Evolutionary conservation across 768 basidiomycete genomes (phyloP), one percentile per base, ranked within the genome.

Genomic region (Phanerochaete sordida): DNA sequence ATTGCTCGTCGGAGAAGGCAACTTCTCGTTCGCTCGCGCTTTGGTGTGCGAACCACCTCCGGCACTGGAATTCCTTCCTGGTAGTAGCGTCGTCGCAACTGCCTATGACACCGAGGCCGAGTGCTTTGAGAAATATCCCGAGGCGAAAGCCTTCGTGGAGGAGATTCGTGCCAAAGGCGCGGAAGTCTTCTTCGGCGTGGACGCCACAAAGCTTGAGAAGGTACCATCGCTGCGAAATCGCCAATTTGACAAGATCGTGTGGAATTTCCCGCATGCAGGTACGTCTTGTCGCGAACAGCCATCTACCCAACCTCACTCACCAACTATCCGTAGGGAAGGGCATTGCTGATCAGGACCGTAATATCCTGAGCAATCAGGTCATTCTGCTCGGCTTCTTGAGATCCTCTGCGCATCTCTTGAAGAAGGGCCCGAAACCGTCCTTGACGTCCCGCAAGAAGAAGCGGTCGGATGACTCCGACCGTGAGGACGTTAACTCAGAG

Each of bases 241-340:
- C 62, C 81, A 74, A 57, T 90, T 89, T 83, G 88, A 93, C 73
- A 84, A 82, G 62, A 82, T 98, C 58, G 84, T 92, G 7, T 98
- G 93, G 88, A 97, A 98, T 71, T 98, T 98, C 70, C 96, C 96
- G 60, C 96, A 98, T 76, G 90, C 90, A 67, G 95, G 95, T 92
- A 67, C 64, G 84, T 68, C 33, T 13, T 30, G n/a, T 27, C 9
- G 35, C 49, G 6, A 1, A 13, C 51, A 45, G 30, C 33, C 6
- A 33, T 53, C 61, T 60, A 24, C n/a, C n/a, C n/a, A 68, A 51
- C 23, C 59, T 24, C n/a, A 50, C 19, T 31, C 21, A 47, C 23
- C 58, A 39, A 53, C 62, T 37, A 15, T 56, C 47, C 35, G 44
- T 67, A 92, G 90, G 91, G 26, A 92, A 86, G 69, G 93, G 95